These are phyloP conservation scores for Erythrobasidium hasegawianum DNA, from an alignment of 1,284 basidiomycete species.

Conservation along the genomic window DNA sequence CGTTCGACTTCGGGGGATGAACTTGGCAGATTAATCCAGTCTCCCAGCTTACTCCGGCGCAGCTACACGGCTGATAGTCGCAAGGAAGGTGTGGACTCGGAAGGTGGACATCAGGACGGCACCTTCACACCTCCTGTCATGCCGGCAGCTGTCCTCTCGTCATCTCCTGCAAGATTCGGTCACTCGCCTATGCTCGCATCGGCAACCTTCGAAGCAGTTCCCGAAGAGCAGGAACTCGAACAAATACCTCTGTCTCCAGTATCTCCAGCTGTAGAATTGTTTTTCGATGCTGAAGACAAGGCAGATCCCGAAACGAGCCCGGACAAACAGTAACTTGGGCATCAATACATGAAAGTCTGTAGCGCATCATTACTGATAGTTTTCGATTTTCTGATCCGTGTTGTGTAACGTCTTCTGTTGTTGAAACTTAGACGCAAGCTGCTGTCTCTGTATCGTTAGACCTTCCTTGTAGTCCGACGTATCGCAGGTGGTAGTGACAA, in stretches of 20 bases:
- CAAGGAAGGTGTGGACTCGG: no score
- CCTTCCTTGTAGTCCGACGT: no score
- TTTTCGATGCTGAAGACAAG: neutral
- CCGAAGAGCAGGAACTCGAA: conserved; percentile 1
- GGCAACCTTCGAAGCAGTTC: conserved; percentile 16
- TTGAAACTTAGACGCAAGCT: no score
- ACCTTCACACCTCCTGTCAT: neutral
- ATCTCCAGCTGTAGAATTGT: neutral
- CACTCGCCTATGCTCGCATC: conserved; percentile 2
- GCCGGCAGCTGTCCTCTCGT: neutral
- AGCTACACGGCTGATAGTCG: conserved; percentile 7
- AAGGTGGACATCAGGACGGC: no score
- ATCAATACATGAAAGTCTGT: no score
- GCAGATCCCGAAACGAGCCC: neutral
- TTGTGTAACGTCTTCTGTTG: no score
- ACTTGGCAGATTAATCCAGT: conserved; percentile 6
- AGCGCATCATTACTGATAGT: no score
- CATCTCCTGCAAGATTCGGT: neutral
- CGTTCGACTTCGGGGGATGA: conserved; percentile 26
- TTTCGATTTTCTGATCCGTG: no score
- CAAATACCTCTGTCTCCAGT: neutral
- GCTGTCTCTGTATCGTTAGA: no score
- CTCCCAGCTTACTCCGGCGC: conserved; percentile 13
- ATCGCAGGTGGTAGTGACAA: no score
- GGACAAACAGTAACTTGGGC: no score